Base-by-base conservation (phyloP, 495 filamentous ascomycete genomes). In the Aspergillus campestris region DNA sequence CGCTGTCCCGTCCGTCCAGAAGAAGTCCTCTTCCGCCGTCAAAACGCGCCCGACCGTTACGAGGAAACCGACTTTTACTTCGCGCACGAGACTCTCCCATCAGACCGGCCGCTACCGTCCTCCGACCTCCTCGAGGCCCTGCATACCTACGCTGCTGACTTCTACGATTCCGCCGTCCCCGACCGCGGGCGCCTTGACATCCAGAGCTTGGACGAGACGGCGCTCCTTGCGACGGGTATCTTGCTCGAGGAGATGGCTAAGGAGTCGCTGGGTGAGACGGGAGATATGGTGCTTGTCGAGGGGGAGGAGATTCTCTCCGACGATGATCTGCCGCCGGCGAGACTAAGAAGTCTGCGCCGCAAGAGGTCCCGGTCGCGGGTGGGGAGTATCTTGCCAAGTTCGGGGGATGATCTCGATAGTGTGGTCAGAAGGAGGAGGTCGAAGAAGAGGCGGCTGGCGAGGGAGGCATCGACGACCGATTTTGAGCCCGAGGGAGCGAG, bases 191-290 rank as follows among this genome's bases (percentile, higher is more conserved):
- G 56, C 14, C 52, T 73, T 34, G 74, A 81, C 43, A 79, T 80
- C 58, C 66, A 73, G 27, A 87, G 79, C 49, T 76, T 95, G 78
- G 86, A 95, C 56, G 89, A 89, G 64, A 91, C 86, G 7, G 87
- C 88, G 1, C 60, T 95, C 42, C 67, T 95, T 46, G 85, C 85
- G 0, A 66, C 94, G 62, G 89, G 88, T 0, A 79, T 95, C 18
- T 54, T 95, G 44, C 61, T 94, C 31, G 89, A 95, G 64, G 89
- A 95, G 58, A 72, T 82, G 43, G 67, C 75, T 5, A 70, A 69
- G 12, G 77, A 83, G 35, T 64, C 64, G 0, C 65, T 94, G 9
- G 88, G 86, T 1, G 69, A 75, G 30, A 83, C 72, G 1, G 89
- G 87, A 4, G 82, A 92, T 61, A 49, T 90, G 44, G 87, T 81